Percentiles rank a stretch among this genome's conserved stretches.
These are phyloP conservation scores for Pichia insulana DNA, from an alignment of 805 yeast genomes.

Conservation along the genomic window DNA sequence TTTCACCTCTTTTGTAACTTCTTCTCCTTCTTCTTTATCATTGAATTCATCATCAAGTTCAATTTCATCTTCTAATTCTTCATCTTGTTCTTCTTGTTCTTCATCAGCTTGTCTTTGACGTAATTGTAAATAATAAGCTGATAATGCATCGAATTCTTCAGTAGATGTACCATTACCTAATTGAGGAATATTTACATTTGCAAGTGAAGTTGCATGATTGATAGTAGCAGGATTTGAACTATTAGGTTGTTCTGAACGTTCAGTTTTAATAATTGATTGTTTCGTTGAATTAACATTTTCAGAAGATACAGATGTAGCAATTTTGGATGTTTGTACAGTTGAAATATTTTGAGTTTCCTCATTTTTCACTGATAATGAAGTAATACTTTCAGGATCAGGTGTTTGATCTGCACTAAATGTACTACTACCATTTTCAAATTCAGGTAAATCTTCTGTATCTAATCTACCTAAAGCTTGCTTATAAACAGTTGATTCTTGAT, in stretches of 20 bases:
- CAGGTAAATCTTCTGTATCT: constrained; percentile 40
- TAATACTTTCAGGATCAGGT: background rate
- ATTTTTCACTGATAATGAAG: background rate
- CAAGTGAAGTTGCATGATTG: background rate
- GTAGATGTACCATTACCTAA: constrained; percentile 30
- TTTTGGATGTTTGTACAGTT: background rate
- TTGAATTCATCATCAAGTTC: constrained; percentile 1
- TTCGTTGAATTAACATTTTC: background rate
- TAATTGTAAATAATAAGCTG: constrained; percentile 69
- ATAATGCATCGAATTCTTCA: constrained; percentile 63
- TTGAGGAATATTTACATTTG: background rate
- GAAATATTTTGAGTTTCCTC: background rate
- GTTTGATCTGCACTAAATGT: too few species aligned
- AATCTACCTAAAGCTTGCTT: constrained; percentile 46
- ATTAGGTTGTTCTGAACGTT: background rate
- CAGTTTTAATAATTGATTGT: background rate
- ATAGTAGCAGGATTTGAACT: background rate
- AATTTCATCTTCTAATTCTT: constrained; percentile 4
- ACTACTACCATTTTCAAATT: constrained; percentile 11
- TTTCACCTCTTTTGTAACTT: constrained; percentile 5
- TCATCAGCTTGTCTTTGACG: constrained; percentile 62
- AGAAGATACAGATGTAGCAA: background rate
- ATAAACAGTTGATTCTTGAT: constrained; percentile 84
- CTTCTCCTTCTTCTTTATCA: constrained; percentile 8
- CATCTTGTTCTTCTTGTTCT: constrained; percentile 47